Percentiles rank a stretch among this genome's conserved stretches.
phyloP scores from a whole-genome alignment of 2,329 filamentous ascomycete genomes.

The Metarhizium rileyi region DNA sequence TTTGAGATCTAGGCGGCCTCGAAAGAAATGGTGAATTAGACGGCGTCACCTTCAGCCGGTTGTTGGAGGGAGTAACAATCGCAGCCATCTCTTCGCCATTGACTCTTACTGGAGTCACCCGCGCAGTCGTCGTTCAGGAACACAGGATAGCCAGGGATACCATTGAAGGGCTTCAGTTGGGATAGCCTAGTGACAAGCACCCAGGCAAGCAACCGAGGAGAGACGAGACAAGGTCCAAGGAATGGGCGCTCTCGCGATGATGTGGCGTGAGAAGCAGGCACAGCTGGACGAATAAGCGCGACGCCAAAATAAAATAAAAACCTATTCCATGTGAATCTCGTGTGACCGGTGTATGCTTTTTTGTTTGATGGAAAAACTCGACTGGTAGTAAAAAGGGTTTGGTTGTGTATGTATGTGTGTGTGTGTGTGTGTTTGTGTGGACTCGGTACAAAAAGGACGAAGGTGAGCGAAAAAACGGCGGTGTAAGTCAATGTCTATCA shows the following conservation, averaged over 20 bases:
- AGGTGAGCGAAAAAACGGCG: background rate
- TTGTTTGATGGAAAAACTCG: background rate
- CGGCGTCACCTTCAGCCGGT: slow-evolving; percentile 60
- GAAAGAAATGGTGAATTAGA: slow-evolving; percentile 63
- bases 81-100: slow-evolving; percentile 50
- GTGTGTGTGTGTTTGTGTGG: background rate
- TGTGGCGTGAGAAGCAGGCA: background rate
- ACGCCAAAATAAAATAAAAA: background rate
- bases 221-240: background rate
- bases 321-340: background rate
- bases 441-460: no score
- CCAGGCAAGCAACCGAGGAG: background rate
- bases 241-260: background rate
- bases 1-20: slow-evolving; percentile 54
- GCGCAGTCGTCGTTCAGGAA: background rate
- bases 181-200: background rate
- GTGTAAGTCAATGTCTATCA: slow-evolving; percentile 9
- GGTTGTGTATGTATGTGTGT: background rate
- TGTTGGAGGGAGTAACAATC: slow-evolving; percentile 39
- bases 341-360: background rate
- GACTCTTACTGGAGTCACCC: slow-evolving; percentile 16
- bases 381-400: background rate
- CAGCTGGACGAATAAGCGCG: background rate
- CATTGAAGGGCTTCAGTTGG: background rate
- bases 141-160: background rate